These are phyloP conservation scores for Holtermannia corniformis DNA, from an alignment of 768 basidiomycete species.

Conservation along the genomic window DNA sequence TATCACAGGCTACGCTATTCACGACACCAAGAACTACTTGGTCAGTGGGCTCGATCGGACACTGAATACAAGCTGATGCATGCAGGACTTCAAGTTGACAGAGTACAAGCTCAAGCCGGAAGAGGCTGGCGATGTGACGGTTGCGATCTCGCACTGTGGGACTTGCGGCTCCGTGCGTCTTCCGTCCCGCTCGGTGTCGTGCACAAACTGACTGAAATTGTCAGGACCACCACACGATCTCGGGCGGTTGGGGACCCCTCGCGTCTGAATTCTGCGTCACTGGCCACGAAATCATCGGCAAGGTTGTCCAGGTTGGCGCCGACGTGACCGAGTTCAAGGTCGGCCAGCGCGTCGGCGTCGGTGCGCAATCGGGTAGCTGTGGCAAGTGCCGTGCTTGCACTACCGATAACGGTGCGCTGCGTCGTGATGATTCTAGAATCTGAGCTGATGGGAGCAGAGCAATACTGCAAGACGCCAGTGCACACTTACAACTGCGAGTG, in stretches of 20 bases:
- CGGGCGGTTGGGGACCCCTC: constrained; percentile 40
- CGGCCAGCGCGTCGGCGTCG: constrained; percentile 54
- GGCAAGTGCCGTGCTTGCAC: constrained; percentile 48
- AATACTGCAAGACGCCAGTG: constrained; percentile 31
- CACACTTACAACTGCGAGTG: constrained; percentile 37
- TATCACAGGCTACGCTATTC: constrained; percentile 30
- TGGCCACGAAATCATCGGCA: constrained; percentile 40
- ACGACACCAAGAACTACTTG: constrained; percentile 38
- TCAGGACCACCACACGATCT: constrained; percentile 41
- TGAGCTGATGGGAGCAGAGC: constrained; percentile 17
- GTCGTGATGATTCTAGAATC: neutral
- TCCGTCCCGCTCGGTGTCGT: neutral
- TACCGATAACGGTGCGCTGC: constrained; percentile 43
- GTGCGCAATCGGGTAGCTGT: constrained; percentile 52
- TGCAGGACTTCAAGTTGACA: constrained; percentile 34
- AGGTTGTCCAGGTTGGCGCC: constrained; percentile 36
- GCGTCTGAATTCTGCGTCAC: constrained; percentile 35
- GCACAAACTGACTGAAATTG: neutral
- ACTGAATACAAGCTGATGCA: neutral
- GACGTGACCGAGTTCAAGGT: constrained; percentile 40
- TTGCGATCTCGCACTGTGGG: constrained; percentile 37
- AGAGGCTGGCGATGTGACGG: constrained; percentile 33
- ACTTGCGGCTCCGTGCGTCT: constrained; percentile 32
- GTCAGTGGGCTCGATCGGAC: constrained; percentile 10
- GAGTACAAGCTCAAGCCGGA: constrained; percentile 39